Evolutionary conservation across 1,139 yeast species (phyloP).

Genomic region (Saccharomycopsis hybrid): DNA sequence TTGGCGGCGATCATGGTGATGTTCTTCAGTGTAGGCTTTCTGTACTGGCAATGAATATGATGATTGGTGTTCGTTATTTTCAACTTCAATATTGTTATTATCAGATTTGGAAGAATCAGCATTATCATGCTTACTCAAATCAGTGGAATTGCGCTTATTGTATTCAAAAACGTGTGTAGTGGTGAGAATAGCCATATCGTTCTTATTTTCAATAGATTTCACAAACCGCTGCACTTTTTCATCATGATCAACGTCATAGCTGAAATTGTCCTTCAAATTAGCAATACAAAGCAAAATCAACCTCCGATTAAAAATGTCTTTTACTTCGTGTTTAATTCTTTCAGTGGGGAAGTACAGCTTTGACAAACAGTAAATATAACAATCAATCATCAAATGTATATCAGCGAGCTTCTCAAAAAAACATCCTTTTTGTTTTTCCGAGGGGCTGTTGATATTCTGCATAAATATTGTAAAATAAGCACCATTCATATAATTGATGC

Average conservation of each 20-base stretch:
- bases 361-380: neutral
- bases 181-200: constrained; percentile 2
- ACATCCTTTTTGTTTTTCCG: neutral
- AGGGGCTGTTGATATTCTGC: constrained; percentile 3
- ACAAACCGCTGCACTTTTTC: constrained; percentile 1
- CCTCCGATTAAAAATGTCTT: constrained; percentile 7
- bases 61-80: too few species aligned
- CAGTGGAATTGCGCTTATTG: too few species aligned
- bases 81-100: too few species aligned
- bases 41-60: too few species aligned
- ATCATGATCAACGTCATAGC: constrained; percentile 1
- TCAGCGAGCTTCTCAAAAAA: constrained; percentile 3
- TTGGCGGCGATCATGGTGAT: too few species aligned
- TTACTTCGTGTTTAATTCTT: constrained; percentile 1
- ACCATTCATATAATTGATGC: constrained; percentile 7
- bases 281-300: constrained; percentile 11
- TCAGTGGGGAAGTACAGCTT: neutral
- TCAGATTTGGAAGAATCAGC: too few species aligned
- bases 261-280: constrained; percentile 3
- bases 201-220: neutral
- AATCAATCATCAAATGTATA: constrained; percentile 13
- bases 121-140: too few species aligned
- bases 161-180: too few species aligned
- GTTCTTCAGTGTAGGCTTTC: too few species aligned
- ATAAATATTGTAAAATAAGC: constrained; percentile 11